Conservation (phyloP, 345 rosid genomes). For the Fremontodendron californicum region DNA sequence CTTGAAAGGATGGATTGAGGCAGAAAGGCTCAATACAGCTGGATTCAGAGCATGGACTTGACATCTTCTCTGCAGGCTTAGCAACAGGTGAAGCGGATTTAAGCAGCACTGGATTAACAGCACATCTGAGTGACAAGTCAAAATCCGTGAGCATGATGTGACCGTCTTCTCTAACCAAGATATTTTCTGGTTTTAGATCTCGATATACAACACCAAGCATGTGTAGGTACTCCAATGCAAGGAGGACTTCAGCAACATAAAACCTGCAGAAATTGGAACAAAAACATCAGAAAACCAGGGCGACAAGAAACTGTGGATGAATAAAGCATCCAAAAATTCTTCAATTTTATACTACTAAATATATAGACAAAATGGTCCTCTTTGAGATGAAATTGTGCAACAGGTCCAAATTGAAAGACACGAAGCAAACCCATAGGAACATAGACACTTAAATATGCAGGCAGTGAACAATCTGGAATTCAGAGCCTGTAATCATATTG, state of each 20-base stretch:
- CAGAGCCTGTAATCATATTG: background rate
- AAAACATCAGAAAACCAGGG: slow-evolving; percentile 1
- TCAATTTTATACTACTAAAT: background rate
- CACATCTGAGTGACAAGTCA: slow-evolving; percentile 65
- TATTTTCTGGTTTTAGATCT: slow-evolving; percentile 76
- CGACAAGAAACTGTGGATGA: background rate
- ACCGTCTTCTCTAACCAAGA: slow-evolving; percentile 78
- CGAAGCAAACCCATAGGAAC: background rate
- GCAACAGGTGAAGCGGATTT: slow-evolving; percentile 41
- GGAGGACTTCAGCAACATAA: slow-evolving; percentile 74
- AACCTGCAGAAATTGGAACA: slow-evolving; percentile 38
- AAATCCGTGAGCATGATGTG: slow-evolving; percentile 86
- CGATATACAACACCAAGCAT: slow-evolving; percentile 86
- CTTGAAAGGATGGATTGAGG: slow-evolving; percentile 73
- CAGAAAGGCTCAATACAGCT: slow-evolving; percentile 81
- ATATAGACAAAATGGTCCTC: background rate
- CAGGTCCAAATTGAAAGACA: background rate
- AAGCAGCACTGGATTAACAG: slow-evolving; percentile 46
- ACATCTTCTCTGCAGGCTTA: slow-evolving; percentile 42
- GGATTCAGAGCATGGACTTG: slow-evolving; percentile 65
- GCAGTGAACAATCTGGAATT: background rate
- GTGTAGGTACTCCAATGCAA: slow-evolving; percentile 74
- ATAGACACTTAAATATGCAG: background rate
- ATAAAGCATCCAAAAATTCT: background rate
- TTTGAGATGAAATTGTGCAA: background rate